Conservation (phyloP, 202 grass and related monocot species). For the Alloteropsis angusta region DNA sequence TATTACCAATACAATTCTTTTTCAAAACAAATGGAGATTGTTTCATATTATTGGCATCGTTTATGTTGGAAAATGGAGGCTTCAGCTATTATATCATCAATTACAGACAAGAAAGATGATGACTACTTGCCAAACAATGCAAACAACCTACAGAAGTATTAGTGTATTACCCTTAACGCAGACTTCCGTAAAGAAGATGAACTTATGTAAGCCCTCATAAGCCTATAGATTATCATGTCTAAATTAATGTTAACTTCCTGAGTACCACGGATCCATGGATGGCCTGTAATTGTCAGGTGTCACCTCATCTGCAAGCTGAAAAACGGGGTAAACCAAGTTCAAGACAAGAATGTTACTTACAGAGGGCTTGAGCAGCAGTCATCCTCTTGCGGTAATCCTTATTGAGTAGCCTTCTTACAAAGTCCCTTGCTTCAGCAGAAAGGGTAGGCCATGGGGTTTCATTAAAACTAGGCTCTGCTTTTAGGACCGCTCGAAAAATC, state of each 20-base stretch:
- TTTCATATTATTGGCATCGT: not conserved
- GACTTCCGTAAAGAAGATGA: conserved; percentile 84
- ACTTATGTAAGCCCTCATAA: conserved; percentile 79
- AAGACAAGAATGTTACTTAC: conserved; percentile 38
- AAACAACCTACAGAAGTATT: conserved; percentile 23
- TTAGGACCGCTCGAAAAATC: conserved; percentile 84
- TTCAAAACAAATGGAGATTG: not conserved
- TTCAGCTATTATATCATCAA: not conserved
- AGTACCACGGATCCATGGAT: conserved; percentile 63
- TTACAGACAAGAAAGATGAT: not conserved
- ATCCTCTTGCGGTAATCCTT: conserved; percentile 98
- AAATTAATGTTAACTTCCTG: conserved; percentile 69
- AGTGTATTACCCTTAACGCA: conserved; percentile 73
- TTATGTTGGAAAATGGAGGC: not conserved
- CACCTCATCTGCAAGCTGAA: not conserved
- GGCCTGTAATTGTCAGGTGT: conserved; percentile 42
- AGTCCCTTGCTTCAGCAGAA: conserved; percentile 67
- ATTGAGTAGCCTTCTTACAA: conserved; percentile 72
- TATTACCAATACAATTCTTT: not conserved
- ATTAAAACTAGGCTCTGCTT: conserved; percentile 79
- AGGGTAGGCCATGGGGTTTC: conserved; percentile 80
- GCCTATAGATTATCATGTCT: conserved; percentile 85
- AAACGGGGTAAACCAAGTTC: not conserved
- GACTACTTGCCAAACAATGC: not conserved
- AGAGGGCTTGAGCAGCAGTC: conserved; percentile 79